Percentiles rank a stretch among this genome's conserved stretches.
These are phyloP conservation scores for Ustilago trichophora DNA, from an alignment of 1,284 basidiomycete species.

Conservation along the genomic window DNA sequence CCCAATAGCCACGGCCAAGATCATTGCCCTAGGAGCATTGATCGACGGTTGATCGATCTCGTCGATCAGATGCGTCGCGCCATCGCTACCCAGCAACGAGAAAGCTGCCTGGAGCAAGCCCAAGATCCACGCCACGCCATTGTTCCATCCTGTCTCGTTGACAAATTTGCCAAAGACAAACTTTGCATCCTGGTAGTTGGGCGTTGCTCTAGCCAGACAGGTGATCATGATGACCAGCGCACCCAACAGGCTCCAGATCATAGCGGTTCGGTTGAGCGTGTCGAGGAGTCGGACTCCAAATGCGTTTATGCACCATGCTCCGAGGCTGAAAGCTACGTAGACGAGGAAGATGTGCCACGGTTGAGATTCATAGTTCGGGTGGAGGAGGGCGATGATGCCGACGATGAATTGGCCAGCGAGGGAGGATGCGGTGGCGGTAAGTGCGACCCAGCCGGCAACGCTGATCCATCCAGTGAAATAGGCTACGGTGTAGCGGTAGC, in stretches of 20 bases:
- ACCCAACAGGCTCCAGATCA: slow-evolving; percentile 67
- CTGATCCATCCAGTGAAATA: slow-evolving; percentile 59
- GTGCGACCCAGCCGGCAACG: slow-evolving; percentile 66
- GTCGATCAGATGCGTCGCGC: slow-evolving; percentile 70
- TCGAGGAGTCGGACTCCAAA: slow-evolving; percentile 53
- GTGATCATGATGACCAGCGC: slow-evolving; percentile 67
- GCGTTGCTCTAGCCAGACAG: slow-evolving; percentile 63
- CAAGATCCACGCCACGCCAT: slow-evolving; percentile 69
- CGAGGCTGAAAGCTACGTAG: slow-evolving; percentile 50
- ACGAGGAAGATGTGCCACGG: slow-evolving; percentile 58
- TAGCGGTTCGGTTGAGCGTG: slow-evolving; percentile 28
- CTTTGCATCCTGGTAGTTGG: slow-evolving; percentile 66
- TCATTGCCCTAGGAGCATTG: slow-evolving; percentile 73
- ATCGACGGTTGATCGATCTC: slow-evolving; percentile 73
- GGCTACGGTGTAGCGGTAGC: slow-evolving; percentile 52
- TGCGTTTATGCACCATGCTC: slow-evolving; percentile 54
- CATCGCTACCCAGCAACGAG: slow-evolving; percentile 65
- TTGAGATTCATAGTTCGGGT: slow-evolving; percentile 60
- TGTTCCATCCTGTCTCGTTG: slow-evolving; percentile 69
- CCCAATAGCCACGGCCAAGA: slow-evolving; percentile 75
- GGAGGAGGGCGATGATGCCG: slow-evolving; percentile 66
- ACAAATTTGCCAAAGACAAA: slow-evolving; percentile 68
- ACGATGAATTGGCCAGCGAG: slow-evolving; percentile 64
- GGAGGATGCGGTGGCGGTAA: slow-evolving; percentile 62
- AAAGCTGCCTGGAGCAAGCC: slow-evolving; percentile 68